These are phyloP conservation scores for Deakozyma indianensis DNA, from an alignment of 805 yeast genomes.

Conservation along the genomic window DNA sequence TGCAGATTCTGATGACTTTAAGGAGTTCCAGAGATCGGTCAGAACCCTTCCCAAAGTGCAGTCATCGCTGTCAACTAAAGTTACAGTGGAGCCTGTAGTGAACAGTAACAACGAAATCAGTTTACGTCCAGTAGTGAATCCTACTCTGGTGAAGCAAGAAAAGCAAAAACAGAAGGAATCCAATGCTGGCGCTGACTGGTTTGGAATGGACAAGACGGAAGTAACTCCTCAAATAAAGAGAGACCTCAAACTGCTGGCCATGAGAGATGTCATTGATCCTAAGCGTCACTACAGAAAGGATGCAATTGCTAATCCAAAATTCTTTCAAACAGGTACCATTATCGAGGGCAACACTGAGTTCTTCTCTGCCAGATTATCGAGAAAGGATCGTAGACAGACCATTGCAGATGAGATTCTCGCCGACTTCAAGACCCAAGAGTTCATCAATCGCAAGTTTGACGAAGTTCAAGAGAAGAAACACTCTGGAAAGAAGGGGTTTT, in stretches of 20 bases:
- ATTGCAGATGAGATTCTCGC: slow-evolving; percentile 72
- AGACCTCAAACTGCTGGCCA: slow-evolving; percentile 64
- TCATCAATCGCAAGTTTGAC: slow-evolving; percentile 70
- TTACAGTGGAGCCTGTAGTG: background rate
- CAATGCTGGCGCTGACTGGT: slow-evolving; percentile 57
- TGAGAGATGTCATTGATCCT: slow-evolving; percentile 87
- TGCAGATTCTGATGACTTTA: slow-evolving; percentile 1
- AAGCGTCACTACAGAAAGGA: slow-evolving; percentile 89
- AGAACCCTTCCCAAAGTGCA: slow-evolving; percentile 9
- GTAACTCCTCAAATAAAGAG: slow-evolving; percentile 57
- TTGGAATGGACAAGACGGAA: slow-evolving; percentile 62
- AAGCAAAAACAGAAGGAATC: slow-evolving; percentile 16
- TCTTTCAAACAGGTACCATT: slow-evolving; percentile 80
- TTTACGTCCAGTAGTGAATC: slow-evolving; percentile 17
- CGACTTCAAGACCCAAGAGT: slow-evolving; percentile 52
- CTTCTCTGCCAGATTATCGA: slow-evolving; percentile 49
- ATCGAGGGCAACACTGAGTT: slow-evolving; percentile 72
- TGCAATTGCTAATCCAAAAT: slow-evolving; percentile 55
- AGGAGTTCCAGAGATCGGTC: slow-evolving; percentile 7
- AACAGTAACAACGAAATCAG: background rate
- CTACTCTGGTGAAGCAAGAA: slow-evolving; percentile 16
- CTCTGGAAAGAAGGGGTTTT: slow-evolving; percentile 54
- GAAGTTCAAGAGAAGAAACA: slow-evolving; percentile 59
- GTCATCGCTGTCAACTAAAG: background rate
- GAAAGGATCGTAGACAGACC: slow-evolving; percentile 61